Conservation (phyloP, 768 basidiomycete species). For the Obba rivulosa region DNA sequence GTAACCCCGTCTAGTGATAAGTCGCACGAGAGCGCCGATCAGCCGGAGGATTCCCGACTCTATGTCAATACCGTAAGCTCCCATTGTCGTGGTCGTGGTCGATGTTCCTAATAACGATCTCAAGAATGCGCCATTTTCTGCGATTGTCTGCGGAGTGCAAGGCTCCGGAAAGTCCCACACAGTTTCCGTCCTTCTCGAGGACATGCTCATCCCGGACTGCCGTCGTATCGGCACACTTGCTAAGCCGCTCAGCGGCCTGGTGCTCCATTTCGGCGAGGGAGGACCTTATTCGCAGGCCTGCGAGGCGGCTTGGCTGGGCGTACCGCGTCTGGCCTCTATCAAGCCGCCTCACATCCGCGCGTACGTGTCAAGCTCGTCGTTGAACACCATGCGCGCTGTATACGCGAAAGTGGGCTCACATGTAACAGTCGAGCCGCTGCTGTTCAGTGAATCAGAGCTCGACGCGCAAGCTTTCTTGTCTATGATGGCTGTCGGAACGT, state of each 20-base stretch:
- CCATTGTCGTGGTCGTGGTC: neutral
- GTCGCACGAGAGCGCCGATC: constrained; percentile 23
- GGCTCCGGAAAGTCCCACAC: constrained; percentile 75
- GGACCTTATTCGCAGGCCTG: constrained; percentile 53
- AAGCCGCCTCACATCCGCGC: constrained; percentile 34
- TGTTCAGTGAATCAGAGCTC: constrained; percentile 53
- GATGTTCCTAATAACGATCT: neutral
- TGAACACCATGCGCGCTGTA: constrained; percentile 52
- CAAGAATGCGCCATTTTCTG: constrained; percentile 76
- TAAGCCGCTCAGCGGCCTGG: constrained; percentile 54
- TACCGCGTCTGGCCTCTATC: constrained; percentile 23
- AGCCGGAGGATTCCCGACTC: constrained; percentile 42
- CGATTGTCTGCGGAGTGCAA: constrained; percentile 69
- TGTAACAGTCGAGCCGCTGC: constrained; percentile 48
- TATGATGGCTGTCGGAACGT: constrained; percentile 64
- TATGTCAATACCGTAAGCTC: constrained; percentile 66
- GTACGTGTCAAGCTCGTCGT: constrained; percentile 55
- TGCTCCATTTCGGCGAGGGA: constrained; percentile 68
- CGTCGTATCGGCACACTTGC: constrained; percentile 43
- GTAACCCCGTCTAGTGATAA: neutral
- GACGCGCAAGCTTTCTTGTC: constrained; percentile 66
- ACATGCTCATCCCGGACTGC: constrained; percentile 53
- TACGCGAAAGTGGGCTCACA: constrained; percentile 39
- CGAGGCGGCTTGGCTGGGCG: constrained; percentile 59
- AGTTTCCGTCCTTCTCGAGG: constrained; percentile 61